Conservation (phyloP, 257 asterid genomes). For the Solanum corneliomulleri region DNA sequence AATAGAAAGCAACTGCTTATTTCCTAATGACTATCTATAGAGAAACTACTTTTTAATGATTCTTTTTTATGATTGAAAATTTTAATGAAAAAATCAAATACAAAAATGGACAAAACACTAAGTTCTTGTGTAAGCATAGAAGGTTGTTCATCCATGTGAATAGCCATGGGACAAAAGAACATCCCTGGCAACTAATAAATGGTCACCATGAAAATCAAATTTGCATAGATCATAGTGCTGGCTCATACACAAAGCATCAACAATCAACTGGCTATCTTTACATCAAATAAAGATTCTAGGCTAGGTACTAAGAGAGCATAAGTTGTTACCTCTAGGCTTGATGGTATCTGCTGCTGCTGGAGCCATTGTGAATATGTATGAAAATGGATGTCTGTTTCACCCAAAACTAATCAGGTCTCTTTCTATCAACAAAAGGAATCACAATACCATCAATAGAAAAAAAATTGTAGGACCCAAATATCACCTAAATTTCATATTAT, state of each 20-base stretch:
- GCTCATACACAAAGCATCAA: neutral
- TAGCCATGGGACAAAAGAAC: neutral
- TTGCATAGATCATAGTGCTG: neutral
- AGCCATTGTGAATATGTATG: neutral
- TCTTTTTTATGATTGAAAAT: neutral
- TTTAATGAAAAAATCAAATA: neutral
- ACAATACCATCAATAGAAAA: neutral
- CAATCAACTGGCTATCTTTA: neutral
- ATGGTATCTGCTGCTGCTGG: constrained; percentile 4
- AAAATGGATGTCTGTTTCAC: neutral
- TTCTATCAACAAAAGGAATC: neutral
- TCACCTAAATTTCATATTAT: neutral
- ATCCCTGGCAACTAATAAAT: neutral
- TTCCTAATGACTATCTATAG: neutral
- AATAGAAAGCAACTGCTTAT: neutral
- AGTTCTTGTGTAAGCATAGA: neutral
- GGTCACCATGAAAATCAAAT: neutral
- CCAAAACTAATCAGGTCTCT: neutral
- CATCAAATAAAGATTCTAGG: neutral
- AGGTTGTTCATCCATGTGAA: neutral
- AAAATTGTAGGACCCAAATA: neutral
- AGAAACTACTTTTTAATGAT: neutral
- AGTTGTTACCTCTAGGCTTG: constrained; percentile 4
- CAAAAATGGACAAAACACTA: neutral
- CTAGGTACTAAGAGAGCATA: neutral